phyloP scores from a whole-genome alignment of 768 basidiomycete genomes.

The Tylopilus sp. region DNA sequence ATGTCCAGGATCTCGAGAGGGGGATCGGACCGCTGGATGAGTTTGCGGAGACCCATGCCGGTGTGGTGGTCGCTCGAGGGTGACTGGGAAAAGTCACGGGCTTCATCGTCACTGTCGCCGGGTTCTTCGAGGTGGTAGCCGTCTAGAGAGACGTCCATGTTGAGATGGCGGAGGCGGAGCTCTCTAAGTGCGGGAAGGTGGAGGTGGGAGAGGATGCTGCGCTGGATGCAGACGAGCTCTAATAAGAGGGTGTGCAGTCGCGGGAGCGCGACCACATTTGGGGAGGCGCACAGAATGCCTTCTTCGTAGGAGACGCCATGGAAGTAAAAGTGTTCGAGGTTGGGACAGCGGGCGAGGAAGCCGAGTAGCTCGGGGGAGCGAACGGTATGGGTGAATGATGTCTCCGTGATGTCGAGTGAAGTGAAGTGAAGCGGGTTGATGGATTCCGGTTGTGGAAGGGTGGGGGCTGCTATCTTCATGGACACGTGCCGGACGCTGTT shows the following conservation, averaged over 20 bases:
- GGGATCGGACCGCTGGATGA: conserved; percentile 59
- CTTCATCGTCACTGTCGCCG: conserved; percentile 76
- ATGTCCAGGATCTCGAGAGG: conserved; percentile 66
- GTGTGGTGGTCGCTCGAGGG: conserved; percentile 75
- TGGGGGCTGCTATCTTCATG: conserved; percentile 48
- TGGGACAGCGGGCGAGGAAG: conserved; percentile 60
- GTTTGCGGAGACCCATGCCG: conserved; percentile 72
- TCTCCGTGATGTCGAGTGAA: conserved; percentile 55
- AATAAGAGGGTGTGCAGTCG: conserved; percentile 56
- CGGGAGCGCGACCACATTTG: conserved; percentile 51
- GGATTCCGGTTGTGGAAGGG: conserved; percentile 44
- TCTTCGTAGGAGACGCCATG: conserved; percentile 52
- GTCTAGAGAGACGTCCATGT: conserved; percentile 48
- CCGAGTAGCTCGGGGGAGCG: conserved; percentile 50
- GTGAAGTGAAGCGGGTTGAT: conserved; percentile 54
- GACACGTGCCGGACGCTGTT: conserved; percentile 36
- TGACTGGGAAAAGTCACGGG: conserved; percentile 69
- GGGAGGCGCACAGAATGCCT: conserved; percentile 23
- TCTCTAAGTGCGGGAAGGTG: conserved; percentile 55
- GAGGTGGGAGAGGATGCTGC: conserved; percentile 63
- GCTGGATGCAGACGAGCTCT: conserved; percentile 57
- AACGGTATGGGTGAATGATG: conserved; percentile 36
- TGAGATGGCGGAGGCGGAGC: conserved; percentile 64
- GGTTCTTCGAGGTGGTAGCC: conserved; percentile 42
- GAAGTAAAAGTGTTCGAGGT: conserved; percentile 56